These are phyloP conservation scores for Trichomonas gallinae DNA, from an alignment of 208 protist species.

Conservation along the genomic window DNA sequence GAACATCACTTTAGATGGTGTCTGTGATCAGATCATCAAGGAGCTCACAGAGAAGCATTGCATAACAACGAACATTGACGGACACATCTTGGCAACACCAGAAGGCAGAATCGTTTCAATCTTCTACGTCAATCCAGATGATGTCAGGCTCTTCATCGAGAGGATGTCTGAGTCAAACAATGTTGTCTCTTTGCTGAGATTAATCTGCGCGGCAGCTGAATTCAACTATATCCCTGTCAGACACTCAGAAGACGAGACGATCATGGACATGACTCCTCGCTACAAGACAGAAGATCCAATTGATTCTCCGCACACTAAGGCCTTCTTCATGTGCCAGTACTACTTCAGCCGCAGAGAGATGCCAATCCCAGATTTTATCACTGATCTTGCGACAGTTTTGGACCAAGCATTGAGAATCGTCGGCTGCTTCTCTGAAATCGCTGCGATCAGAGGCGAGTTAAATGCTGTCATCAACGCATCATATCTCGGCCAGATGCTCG, in stretches of 20 bases:
- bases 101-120: not conserved
- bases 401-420: conserved; percentile 80
- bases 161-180: not conserved
- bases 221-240: conserved; percentile 70
- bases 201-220: conserved; percentile 64
- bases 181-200: not conserved
- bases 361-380: conserved; percentile 90
- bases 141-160: not conserved
- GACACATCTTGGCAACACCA: not conserved
- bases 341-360: conserved; percentile 70
- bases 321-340: conserved; percentile 87
- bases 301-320: conserved; percentile 71
- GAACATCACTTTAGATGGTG: not conserved
- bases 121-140: not conserved
- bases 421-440: not conserved
- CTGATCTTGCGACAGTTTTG: conserved; percentile 85
- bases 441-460: not conserved
- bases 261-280: conserved; percentile 57
- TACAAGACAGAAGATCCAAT: conserved; percentile 54
- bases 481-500: not conserved
- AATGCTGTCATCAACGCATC: not conserved
- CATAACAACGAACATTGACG: not conserved
- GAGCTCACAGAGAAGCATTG: not conserved
- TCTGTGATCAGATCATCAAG: not conserved
- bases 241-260: conserved; percentile 95